Evolutionary conservation across 192 early-diverging fungal species (phyloP).

Genomic region (Backusella westeae): DNA sequence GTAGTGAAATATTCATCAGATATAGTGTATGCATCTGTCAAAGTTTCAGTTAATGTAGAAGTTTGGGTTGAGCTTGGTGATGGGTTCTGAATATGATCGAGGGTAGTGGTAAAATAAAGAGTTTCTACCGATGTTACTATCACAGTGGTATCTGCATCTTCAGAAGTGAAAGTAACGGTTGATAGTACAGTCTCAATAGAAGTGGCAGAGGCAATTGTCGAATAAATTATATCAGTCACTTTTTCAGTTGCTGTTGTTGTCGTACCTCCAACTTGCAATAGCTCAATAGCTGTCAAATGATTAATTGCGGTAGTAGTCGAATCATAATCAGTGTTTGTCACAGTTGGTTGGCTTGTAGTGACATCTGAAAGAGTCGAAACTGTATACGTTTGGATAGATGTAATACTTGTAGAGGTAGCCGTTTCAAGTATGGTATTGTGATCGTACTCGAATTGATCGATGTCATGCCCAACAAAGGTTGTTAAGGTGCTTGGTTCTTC

Average conservation of each 20-base stretch:
- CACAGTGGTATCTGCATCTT: neutral
- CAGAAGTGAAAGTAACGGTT: neutral
- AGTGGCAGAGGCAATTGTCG: neutral
- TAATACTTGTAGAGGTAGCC: neutral
- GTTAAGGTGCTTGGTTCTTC: neutral
- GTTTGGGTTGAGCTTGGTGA: neutral
- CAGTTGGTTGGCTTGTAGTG: neutral
- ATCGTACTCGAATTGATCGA: neutral
- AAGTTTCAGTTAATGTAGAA: neutral
- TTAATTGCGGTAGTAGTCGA: neutral
- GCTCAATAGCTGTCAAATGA: neutral
- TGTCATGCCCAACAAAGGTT: neutral
- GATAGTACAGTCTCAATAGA: neutral
- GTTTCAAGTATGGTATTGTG: neutral
- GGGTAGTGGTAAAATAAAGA: neutral
- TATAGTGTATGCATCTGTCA: neutral
- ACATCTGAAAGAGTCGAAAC: neutral
- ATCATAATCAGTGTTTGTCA: neutral
- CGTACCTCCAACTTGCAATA: neutral
- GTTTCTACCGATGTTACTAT: neutral
- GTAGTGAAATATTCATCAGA: neutral
- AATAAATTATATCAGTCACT: neutral
- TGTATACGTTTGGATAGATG: neutral
- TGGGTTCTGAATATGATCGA: neutral
- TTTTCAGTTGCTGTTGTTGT: neutral